Evolutionary conservation across 768 basidiomycete genomes (phyloP), one percentile per base, ranked within the genome.

Genomic region (Lactarius deliciosus): DNA sequence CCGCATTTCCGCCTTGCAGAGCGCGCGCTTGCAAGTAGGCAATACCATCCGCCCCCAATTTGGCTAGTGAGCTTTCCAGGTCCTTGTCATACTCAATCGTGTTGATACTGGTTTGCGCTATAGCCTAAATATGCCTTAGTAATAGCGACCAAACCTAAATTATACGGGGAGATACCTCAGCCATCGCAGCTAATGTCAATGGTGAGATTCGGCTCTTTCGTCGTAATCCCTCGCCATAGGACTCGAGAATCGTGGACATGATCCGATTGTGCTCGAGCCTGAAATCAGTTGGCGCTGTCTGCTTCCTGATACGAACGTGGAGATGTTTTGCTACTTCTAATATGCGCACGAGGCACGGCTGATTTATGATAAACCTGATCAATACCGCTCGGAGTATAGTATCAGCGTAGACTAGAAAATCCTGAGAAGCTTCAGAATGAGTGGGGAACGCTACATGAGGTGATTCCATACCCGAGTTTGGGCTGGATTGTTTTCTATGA

Each of bases 401-500:
- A 67, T 90, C 89, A n/a, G 82, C 71, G 69, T 82, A 84, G 2
- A 77, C 70, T 13, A 91, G 72, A 57, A 92, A 73, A 45, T 88
- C 88, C 90, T 89, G 22, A 50, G 40, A 57, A 16, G 13, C 66
- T 13, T 22, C 41, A 65, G 30, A 68, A 36, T 34, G 9, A 20
- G 50, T 3, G 15, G 3, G 28, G 64, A 59, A 60, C 32, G 54
- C 32, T 36, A 61, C 32, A 25, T 36, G 50, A 66, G 43, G 47
- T 18, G 60, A 34, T 13, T 53, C 61, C 34, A 30, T 66, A 89
- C 90, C 65, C 84, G 79, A 71, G 80, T 81, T 55, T 83, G 79
- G 25, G 80, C 75, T 73, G 85, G 86, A 76, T 90, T 88, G 71
- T 86, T 80, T 64, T 85, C 81, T 16, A 89, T 77, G 36, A 91